These are phyloP conservation scores for Stevia rebaudiana DNA, from an alignment of 140 eudicot species.

Conservation along the genomic window DNA sequence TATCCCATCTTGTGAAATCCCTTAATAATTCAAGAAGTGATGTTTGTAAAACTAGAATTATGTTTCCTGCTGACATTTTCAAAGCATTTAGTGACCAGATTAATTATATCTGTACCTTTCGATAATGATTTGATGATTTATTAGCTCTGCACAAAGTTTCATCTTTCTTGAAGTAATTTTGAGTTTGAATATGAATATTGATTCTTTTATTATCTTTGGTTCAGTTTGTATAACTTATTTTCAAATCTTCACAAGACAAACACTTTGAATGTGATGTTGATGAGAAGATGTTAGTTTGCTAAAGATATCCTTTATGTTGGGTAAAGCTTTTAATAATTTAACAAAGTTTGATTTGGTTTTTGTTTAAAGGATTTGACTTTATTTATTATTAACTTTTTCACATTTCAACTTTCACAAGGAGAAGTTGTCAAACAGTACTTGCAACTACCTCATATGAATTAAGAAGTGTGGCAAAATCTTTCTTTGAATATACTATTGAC, in stretches of 20 bases:
- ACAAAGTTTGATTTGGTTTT: neutral
- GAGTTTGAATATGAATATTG: neutral
- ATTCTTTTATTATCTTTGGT: slow-evolving; percentile 9
- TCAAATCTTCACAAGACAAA: slow-evolving; percentile 77
- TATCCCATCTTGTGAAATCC: slow-evolving; percentile 60
- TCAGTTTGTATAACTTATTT: slow-evolving; percentile 73
- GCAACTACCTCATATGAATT: slow-evolving; percentile 88
- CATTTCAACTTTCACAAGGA: slow-evolving; percentile 71
- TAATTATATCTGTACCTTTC: slow-evolving; percentile 52
- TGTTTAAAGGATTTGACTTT: slow-evolving; percentile 10
- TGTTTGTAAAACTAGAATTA: slow-evolving; percentile 68
- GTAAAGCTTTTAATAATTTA: slow-evolving; percentile 28
- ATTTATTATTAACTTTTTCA: slow-evolving; percentile 20
- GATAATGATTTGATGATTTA: slow-evolving; percentile 26
- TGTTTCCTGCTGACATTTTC: slow-evolving; percentile 72
- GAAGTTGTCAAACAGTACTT: slow-evolving; percentile 94
- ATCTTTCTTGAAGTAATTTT: slow-evolving; percentile 3
- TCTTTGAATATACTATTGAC: slow-evolving; percentile 52
- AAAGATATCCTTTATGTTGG: slow-evolving; percentile 98
- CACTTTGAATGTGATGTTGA: slow-evolving; percentile 74
- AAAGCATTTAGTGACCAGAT: slow-evolving; percentile 57
- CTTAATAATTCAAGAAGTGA: slow-evolving; percentile 87
- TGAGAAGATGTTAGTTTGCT: slow-evolving; percentile 59
- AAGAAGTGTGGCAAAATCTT: slow-evolving; percentile 98
- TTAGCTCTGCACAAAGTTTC: neutral